Base-by-base conservation (phyloP, 768 basidiomycete species). In the Wakefieldia striispora region DNA sequence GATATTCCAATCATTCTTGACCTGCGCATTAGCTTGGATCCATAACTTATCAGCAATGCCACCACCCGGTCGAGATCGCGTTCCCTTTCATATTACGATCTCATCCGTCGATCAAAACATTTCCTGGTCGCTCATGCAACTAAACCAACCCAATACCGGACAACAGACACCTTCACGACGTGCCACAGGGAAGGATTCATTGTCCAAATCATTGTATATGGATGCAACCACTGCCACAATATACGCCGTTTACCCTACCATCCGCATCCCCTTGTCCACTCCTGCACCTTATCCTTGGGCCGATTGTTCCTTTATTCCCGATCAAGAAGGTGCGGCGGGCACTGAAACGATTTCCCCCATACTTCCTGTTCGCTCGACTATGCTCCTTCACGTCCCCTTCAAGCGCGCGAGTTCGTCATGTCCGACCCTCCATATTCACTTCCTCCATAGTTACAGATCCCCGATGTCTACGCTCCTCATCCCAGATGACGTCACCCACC, bases 11-110 rank as follows among this genome's bases (percentile, higher is more conserved):
- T 11, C 43, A 33, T 39, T 56, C n/a, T 23, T 57, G 36, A 45
- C 31, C 17, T 34, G 46, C 40, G 45, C 27, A 34, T n/a, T 57
- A 92, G 90, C 81, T 41, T 92, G 90, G 90, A 73, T 73, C 31
- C 68, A 64, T 10, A 76, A 80, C 53, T 66, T 88, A 20, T 72
- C 75, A 2, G 67, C 65, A 21, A 67, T 70, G 10, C 66, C 75
- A 4, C 60, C 72, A 12, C 57, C 64, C 8, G 71, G 68, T 46
- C 65, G 59, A 6, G 74, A 75, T 31, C 66, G 78, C n/a, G 73
- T 75, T 1, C 74, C 80, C 11, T 60, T 84, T 20, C 83, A 87
- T 54, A 75, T 88, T 41, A 76, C 78, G 7, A 51, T 92, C 1
- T 58, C 84, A 17, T 80, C 79, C 47, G 82, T 82, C 2, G 82